These are phyloP conservation scores for Arabidopsis arenosa DNA, from an alignment of 345 rosid genomes.

Conservation along the genomic window DNA sequence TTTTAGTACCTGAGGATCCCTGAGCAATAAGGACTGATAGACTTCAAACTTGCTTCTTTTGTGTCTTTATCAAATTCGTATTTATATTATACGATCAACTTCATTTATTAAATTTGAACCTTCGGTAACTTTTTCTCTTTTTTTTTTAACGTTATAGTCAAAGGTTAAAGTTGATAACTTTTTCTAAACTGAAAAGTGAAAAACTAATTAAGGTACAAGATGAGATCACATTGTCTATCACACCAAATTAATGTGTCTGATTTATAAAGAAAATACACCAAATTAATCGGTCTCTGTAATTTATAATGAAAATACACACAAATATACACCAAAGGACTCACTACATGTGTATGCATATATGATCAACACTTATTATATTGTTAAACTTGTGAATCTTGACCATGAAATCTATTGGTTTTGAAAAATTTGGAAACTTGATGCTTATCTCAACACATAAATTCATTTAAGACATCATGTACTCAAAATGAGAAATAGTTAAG, in stretches of 20 bases:
- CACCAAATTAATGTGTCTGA: neutral
- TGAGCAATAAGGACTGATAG: neutral
- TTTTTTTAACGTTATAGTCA: slow-evolving; percentile 1
- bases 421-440: neutral
- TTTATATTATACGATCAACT: too few relatives aligned
- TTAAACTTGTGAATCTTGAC: too few relatives aligned
- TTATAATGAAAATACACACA: neutral
- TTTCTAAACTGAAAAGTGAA: neutral
- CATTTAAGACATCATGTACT: neutral
- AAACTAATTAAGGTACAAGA: neutral
- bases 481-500: neutral
- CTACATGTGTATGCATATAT: neutral
- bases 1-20: slow-evolving; percentile 25
- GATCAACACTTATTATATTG: too few relatives aligned
- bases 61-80: neutral
- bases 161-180: slow-evolving; percentile 18
- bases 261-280: neutral
- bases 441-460: too few relatives aligned
- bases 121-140: neutral
- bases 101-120: neutral
- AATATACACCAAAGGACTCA: too few relatives aligned
- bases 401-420: too few relatives aligned
- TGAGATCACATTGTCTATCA: slow-evolving; percentile 18
- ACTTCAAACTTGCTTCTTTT: slow-evolving; percentile 1
- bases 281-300: neutral